Conservation (phyloP, 305 asterid genomes). For the Petunia hybrid region DNA sequence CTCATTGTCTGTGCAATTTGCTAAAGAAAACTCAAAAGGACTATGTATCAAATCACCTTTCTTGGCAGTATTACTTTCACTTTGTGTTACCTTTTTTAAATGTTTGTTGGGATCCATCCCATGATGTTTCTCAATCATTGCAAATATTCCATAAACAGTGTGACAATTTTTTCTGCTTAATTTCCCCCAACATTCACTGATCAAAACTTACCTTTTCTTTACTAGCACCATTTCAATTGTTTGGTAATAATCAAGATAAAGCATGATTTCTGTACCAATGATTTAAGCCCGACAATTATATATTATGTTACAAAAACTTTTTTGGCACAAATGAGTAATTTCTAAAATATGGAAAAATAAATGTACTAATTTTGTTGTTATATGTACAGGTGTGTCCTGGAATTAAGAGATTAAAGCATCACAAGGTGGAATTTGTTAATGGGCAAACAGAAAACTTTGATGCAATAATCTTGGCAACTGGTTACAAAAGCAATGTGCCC, state of each 20-base stretch:
- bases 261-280: not conserved
- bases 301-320: not conserved
- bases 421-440: conserved; percentile 68
- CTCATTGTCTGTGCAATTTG: not conserved
- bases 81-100: conserved; percentile 17
- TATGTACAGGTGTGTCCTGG: conserved; percentile 64
- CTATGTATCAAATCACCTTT: conserved; percentile 30
- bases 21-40: not conserved
- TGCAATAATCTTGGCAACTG: conserved; percentile 87
- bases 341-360: no score
- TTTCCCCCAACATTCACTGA: conserved; percentile 48
- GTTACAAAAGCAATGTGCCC: conserved; percentile 95
- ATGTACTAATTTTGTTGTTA: not conserved
- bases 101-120: conserved; percentile 47
- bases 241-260: not conserved
- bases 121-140: conserved; percentile 48
- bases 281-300: not conserved
- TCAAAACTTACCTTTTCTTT: conserved; percentile 23
- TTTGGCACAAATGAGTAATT: not conserved
- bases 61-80: conserved; percentile 23
- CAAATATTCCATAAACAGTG: conserved; percentile 28
- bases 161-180: conserved; percentile 37
- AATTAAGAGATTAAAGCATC: conserved; percentile 53
- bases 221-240: conserved; percentile 16
- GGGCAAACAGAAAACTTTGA: conserved; percentile 71